Conservation (phyloP, 768 basidiomycete genomes). For the Tylopilus balloui region DNA sequence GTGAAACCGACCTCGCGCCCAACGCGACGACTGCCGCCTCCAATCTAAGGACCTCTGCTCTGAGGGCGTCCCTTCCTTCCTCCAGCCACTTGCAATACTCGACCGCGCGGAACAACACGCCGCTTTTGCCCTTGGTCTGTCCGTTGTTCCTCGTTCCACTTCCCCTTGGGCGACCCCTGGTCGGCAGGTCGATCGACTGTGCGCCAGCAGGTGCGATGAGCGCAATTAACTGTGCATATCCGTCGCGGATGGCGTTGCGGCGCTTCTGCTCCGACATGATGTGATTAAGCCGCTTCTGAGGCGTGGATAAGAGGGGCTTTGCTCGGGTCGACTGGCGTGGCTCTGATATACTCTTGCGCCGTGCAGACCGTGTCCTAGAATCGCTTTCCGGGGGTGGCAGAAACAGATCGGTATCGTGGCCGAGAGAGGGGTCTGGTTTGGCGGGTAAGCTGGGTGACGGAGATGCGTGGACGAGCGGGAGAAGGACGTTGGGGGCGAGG, state of each 20-base stretch:
- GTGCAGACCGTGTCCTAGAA: conserved; percentile 12
- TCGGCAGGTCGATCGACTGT: conserved; percentile 67
- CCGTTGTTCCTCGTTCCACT: conserved; percentile 62
- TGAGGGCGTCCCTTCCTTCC: conserved; percentile 68
- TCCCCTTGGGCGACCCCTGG: conserved; percentile 76
- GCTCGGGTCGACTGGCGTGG: conserved; percentile 33
- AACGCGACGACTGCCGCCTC: conserved; percentile 43
- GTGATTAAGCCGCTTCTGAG: conserved; percentile 87
- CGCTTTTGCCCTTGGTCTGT: conserved; percentile 82
- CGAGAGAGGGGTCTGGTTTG: conserved; percentile 4
- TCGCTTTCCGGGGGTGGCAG: conserved; percentile 10
- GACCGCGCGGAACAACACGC: conserved; percentile 80
- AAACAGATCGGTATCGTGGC: conserved; percentile 6
- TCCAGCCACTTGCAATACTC: conserved; percentile 87
- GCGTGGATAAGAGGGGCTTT: conserved; percentile 72
- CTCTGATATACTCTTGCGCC: conserved; percentile 24
- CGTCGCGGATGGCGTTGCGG: conserved; percentile 85
- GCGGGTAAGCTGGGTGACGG: conserved; percentile 8
- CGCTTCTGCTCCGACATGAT: conserved; percentile 95
- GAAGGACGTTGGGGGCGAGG: not conserved
- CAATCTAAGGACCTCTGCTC: conserved; percentile 60
- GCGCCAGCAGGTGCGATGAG: conserved; percentile 78
- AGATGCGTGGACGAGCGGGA: not conserved
- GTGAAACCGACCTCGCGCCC: conserved; percentile 17
- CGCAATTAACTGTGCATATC: conserved; percentile 80